Percentiles rank a stretch among this genome's conserved stretches.
These are phyloP conservation scores for Bruguiera parviflora DNA, from an alignment of 345 rosid species.

Conservation along the genomic window DNA sequence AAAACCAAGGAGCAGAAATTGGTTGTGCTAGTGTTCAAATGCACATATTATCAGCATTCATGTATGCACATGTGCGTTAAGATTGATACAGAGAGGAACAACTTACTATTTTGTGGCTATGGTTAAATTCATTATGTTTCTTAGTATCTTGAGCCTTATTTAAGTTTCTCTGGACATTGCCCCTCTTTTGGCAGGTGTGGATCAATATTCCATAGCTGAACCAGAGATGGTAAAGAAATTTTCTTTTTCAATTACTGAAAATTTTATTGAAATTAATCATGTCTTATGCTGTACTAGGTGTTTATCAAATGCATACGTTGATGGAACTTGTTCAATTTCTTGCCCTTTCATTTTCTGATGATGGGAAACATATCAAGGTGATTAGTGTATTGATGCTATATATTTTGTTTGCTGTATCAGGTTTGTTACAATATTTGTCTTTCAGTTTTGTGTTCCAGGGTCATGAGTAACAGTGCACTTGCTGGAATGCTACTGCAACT, in stretches of 20 bases:
- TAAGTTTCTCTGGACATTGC: neutral
- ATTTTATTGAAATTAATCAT: conserved; percentile 15
- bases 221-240: conserved; percentile 68
- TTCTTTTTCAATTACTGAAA: neutral
- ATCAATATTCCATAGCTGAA: conserved; percentile 88
- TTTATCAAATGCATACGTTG: conserved; percentile 90
- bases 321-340: conserved; percentile 79
- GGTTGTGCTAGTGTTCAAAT: neutral
- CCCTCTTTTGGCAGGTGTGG: conserved; percentile 50
- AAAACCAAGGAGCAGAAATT: neutral
- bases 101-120: neutral
- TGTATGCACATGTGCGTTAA: too few species aligned
- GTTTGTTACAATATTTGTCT: conserved; percentile 12
- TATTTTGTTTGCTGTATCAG: neutral
- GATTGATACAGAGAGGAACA: too few species aligned
- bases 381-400: neutral
- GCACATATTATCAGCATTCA: neutral
- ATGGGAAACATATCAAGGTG: conserved; percentile 92
- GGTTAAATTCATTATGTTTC: neutral
- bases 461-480: conserved; percentile 92
- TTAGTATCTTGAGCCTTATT: conserved; percentile 1
- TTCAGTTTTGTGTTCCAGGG: conserved; percentile 93
- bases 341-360: conserved; percentile 88
- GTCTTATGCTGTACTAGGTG: conserved; percentile 59
- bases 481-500: conserved; percentile 96